Evolutionary conservation across 2,329 filamentous ascomycete species (phyloP).

Genomic region (Akanthomyces dipterigenus): DNA sequence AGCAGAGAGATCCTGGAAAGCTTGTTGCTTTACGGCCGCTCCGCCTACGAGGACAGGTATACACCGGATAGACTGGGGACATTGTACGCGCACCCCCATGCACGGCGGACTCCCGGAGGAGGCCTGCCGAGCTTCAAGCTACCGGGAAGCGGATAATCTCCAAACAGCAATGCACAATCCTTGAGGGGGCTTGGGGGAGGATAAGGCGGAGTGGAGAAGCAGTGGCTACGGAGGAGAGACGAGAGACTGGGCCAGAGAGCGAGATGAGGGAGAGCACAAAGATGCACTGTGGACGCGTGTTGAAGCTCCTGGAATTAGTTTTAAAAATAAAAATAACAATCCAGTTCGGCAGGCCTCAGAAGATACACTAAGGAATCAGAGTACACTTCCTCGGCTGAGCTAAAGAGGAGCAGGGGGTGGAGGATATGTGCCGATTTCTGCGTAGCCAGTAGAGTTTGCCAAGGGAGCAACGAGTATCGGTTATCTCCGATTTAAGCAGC

Average conservation of each 20-base stretch:
- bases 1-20: neutral
- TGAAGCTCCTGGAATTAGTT: neutral
- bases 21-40: neutral
- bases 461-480: neutral
- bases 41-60: neutral
- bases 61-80: neutral
- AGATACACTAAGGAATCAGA: neutral
- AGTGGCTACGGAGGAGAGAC: neutral
- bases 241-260: neutral
- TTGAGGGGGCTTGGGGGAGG: neutral
- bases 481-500: conserved; percentile 8
- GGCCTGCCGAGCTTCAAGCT: neutral
- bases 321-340: neutral
- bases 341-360: neutral
- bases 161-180: neutral
- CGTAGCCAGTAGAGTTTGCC: conserved; percentile 9
- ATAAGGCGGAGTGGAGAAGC: neutral
- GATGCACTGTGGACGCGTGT: neutral
- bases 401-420: neutral
- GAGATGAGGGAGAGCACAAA: neutral
- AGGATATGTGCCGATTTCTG: neutral
- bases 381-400: neutral
- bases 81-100: neutral
- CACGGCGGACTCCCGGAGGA: neutral
- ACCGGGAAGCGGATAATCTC: neutral